Base-by-base conservation (phyloP, 2,329 filamentous ascomycete genomes). In the Cadophora gregata region DNA sequence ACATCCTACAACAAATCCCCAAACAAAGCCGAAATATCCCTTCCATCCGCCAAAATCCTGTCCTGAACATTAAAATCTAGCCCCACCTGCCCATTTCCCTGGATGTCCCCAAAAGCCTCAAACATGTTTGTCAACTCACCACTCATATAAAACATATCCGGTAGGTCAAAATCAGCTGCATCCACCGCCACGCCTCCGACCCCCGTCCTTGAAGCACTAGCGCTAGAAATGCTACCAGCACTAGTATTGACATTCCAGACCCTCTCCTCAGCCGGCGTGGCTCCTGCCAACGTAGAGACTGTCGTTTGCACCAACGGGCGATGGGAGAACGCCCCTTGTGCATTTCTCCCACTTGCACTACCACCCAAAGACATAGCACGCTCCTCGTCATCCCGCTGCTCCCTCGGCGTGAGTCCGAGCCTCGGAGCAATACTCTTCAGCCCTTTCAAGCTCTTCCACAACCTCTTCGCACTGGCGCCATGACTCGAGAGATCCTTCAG, bases 141-240 rank as follows among this genome's bases (percentile, higher is more conserved):
- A 27, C 50, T 53, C 50, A 53, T 53, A 8, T 53, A 53, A 27
- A 53, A 53, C 50, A 53, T 53, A 53, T 53, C 50, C 16, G 50
- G 50, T 4, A 53, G 6, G 3, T 53, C 50, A 19, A 31, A 29
- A 6, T 53, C 50, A 5, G 50, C 16, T 14, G 25, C 27, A 31
- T 53, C 16, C 50, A 31, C 31, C 27, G 19, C 19, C 2, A 47
- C 5, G 2, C 21, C 6, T 21, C 42, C 42, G 7, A 21, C 42
- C 2, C 19, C 42, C 3, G 10, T 21, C 10, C 42, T 2, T 21
- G n/a, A 47, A 7, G 21, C 19, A 7, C 19, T 12, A 47, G 42
- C 27, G 14, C 27, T 50, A 3, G 21, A 8, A 27, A 25, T 50
- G 21, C 21, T n/a, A 42, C 19, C 6, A 42, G 14, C 38, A 21